Conservation (phyloP, 768 basidiomycete species). For the Rhodotorula graminis region DNA sequence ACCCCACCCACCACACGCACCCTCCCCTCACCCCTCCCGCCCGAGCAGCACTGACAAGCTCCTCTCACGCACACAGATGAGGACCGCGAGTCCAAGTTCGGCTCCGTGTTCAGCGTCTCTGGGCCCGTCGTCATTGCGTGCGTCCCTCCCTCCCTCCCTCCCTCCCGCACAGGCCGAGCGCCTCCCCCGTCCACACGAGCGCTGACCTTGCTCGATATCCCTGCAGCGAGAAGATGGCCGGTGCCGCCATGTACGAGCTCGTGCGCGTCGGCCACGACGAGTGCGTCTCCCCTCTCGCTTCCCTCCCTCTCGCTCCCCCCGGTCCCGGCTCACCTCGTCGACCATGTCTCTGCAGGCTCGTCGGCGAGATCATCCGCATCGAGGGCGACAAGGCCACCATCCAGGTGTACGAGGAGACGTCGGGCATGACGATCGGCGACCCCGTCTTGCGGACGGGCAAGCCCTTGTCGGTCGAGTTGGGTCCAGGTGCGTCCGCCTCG, state of each 20-base stretch:
- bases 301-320: not conserved
- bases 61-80: conserved; percentile 26
- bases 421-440: conserved; percentile 97
- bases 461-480: conserved; percentile 93
- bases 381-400: conserved; percentile 97
- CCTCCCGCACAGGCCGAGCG: no score
- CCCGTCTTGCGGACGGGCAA: conserved; percentile 96
- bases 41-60: not conserved
- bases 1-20: not conserved
- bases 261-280: conserved; percentile 97
- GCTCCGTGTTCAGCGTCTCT: conserved; percentile 88
- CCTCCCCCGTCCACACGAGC: no score
- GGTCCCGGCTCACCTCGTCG: not conserved
- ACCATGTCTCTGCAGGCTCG: conserved; percentile 21
- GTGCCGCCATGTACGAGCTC: conserved; percentile 95
- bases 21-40: not conserved
- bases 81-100: conserved; percentile 55
- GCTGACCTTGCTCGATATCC: no score
- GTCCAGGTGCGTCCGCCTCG: conserved; percentile 64
- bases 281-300: conserved; percentile 50
- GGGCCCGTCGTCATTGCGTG: conserved; percentile 92
- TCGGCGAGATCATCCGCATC: conserved; percentile 89
- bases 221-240: conserved; percentile 69
- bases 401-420: conserved; percentile 99
- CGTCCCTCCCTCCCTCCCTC: conserved; percentile 9